These are phyloP conservation scores for Mycena vulgaris DNA, from an alignment of 768 basidiomycete species.

Conservation along the genomic window DNA sequence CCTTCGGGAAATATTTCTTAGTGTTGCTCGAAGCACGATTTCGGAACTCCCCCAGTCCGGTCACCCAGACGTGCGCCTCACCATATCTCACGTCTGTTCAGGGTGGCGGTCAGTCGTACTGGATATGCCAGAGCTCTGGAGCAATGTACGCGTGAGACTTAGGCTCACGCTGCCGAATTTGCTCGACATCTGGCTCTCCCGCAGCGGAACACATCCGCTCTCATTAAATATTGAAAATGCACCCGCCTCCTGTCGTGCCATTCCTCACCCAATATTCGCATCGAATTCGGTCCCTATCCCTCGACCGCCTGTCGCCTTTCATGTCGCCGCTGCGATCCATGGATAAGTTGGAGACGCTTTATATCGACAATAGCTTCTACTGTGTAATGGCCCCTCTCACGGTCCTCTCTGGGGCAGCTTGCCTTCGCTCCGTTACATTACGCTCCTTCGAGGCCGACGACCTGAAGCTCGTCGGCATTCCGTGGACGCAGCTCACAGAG, in stretches of 20 bases:
- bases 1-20: neutral
- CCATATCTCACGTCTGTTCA: too few relatives aligned
- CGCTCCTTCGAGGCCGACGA: neutral
- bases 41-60: neutral
- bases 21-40: neutral
- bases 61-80: neutral
- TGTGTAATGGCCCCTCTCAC: neutral
- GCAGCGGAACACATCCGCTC: neutral
- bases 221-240: neutral
- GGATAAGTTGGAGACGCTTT: neutral
- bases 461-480: neutral
- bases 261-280: neutral
- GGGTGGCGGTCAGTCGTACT: too few relatives aligned
- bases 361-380: neutral
- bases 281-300: neutral
- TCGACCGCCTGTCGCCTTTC: too few relatives aligned
- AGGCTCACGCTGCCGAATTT: neutral
- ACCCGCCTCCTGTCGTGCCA: rapidly evolving
- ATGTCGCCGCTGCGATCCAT: neutral
- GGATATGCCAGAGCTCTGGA: too few relatives aligned
- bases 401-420: too few relatives aligned
- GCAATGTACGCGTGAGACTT: neutral
- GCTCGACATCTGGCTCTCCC: neutral
- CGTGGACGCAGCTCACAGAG: neutral
- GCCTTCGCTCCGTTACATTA: too few relatives aligned